Percentiles rank a stretch among this genome's conserved stretches.
Conservation (phyloP, 139 green algal genomes). For the Chlamydomonas urium region DNA sequence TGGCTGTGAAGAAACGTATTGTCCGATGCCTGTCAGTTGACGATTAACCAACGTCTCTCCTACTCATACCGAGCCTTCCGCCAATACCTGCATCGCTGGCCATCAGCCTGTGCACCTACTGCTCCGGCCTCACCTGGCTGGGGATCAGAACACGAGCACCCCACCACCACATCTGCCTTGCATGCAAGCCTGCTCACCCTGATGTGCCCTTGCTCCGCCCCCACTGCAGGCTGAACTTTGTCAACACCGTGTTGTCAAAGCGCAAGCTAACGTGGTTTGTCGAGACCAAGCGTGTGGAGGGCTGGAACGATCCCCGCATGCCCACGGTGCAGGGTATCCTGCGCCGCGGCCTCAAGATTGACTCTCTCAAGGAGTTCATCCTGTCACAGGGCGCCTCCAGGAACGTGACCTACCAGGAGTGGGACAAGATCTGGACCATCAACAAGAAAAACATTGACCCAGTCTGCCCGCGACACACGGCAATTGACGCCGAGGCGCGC, state of each 20-base stretch:
- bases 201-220: too few relatives aligned
- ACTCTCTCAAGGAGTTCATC: slow-evolving; percentile 94
- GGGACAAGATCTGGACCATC: slow-evolving; percentile 99
- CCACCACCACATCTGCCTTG: too few relatives aligned
- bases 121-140: too few relatives aligned
- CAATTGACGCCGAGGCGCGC: slow-evolving; percentile 49
- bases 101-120: too few relatives aligned
- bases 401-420: slow-evolving; percentile 89
- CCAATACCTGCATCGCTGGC: too few relatives aligned
- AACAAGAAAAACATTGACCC: slow-evolving; percentile 95
- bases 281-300: slow-evolving; percentile 74
- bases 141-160: too few relatives aligned
- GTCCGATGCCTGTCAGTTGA: not conserved
- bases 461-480: slow-evolving; percentile 83
- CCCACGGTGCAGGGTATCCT: slow-evolving; percentile 93
- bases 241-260: slow-evolving; percentile 90
- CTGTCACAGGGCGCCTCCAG: slow-evolving; percentile 87
- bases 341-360: slow-evolving; percentile 71
- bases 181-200: too few relatives aligned
- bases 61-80: slow-evolving; percentile 47
- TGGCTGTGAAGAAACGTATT: slow-evolving; percentile 25
- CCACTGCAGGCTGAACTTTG: slow-evolving; percentile 64
- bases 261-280: slow-evolving; percentile 97
- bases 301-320: slow-evolving; percentile 95
- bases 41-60: slow-evolving; percentile 17